phyloP scores from a whole-genome alignment of 768 basidiomycete genomes.

The Russula foetens region DNA sequence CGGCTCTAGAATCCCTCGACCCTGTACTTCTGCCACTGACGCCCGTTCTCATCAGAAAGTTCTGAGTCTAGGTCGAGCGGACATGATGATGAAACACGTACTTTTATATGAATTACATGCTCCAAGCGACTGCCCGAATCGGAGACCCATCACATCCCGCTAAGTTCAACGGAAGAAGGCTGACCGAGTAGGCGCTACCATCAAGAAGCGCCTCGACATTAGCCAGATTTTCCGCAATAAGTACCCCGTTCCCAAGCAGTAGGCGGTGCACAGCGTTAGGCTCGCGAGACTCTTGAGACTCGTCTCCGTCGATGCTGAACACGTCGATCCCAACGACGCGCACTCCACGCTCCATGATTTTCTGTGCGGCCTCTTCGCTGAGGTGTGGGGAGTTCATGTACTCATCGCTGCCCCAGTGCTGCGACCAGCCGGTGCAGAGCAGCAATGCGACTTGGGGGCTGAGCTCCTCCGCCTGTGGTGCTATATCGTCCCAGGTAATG shows the following conservation, averaged over 20 bases:
- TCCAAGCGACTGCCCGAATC: conserved; percentile 59
- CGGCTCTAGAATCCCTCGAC: not conserved
- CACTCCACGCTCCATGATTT: conserved; percentile 44
- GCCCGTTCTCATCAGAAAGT: conserved; percentile 2
- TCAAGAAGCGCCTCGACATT: conserved; percentile 39
- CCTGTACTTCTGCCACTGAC: not conserved
- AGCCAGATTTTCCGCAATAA: conserved; percentile 66
- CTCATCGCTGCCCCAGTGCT: conserved; percentile 36
- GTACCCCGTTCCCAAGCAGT: conserved; percentile 49
- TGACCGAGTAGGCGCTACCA: conserved; percentile 35
- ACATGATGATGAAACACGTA: not conserved
- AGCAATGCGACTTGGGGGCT: conserved; percentile 39
- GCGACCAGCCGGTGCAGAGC: conserved; percentile 41
- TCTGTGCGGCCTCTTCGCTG: conserved; percentile 40
- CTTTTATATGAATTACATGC: not conserved
- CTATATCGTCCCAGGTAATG: conserved; percentile 49
- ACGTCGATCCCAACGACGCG: conserved; percentile 55
- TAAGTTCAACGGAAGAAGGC: conserved; percentile 52
- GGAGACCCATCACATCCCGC: conserved; percentile 58
- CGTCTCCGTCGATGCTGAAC: conserved; percentile 54
- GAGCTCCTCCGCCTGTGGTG: conserved; percentile 32
- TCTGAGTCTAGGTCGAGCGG: not conserved
- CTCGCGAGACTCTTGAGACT: conserved; percentile 26
- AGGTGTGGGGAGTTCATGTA: conserved; percentile 52
- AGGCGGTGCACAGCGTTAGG: conserved; percentile 43